Evolutionary conservation across 2,329 filamentous ascomycete species (phyloP).

Genomic region (Chrysoporthe austroafricana): DNA sequence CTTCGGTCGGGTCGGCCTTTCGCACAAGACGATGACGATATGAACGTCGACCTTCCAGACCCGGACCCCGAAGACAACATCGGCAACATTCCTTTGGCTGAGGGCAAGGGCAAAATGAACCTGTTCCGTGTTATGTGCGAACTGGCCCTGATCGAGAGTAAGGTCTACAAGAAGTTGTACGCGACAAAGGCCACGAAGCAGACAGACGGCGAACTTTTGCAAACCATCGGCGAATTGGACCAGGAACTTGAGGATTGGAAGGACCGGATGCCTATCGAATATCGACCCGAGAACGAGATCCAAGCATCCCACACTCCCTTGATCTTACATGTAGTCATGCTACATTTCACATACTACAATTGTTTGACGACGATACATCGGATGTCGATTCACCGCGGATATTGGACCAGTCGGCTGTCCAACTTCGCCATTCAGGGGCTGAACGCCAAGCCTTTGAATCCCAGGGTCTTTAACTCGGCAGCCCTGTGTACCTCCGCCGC

Average conservation of each 20-base stretch:
- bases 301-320: slow-evolving; percentile 88
- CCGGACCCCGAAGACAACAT: slow-evolving; percentile 90
- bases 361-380: slow-evolving; percentile 96
- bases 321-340: slow-evolving; percentile 90
- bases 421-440: slow-evolving; percentile 95
- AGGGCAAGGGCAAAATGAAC: slow-evolving; percentile 92
- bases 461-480: slow-evolving; percentile 90
- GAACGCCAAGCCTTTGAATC: slow-evolving; percentile 88
- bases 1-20: slow-evolving; percentile 63
- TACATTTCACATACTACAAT: slow-evolving; percentile 98
- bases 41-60: slow-evolving; percentile 95
- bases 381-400: slow-evolving; percentile 97
- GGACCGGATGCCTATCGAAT: slow-evolving; percentile 91
- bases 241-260: slow-evolving; percentile 93
- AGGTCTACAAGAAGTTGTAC: slow-evolving; percentile 91
- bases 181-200: slow-evolving; percentile 91
- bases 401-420: slow-evolving; percentile 94
- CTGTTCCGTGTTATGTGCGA: slow-evolving; percentile 92
- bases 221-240: slow-evolving; percentile 94
- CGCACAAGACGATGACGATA: slow-evolving; percentile 69
- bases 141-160: slow-evolving; percentile 88
- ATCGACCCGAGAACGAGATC: slow-evolving; percentile 96
- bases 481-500: slow-evolving; percentile 92
- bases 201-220: slow-evolving; percentile 88
- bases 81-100: slow-evolving; percentile 87